Conservation (phyloP, 1,284 basidiomycete species). For the Cryptococcus sp. region DNA sequence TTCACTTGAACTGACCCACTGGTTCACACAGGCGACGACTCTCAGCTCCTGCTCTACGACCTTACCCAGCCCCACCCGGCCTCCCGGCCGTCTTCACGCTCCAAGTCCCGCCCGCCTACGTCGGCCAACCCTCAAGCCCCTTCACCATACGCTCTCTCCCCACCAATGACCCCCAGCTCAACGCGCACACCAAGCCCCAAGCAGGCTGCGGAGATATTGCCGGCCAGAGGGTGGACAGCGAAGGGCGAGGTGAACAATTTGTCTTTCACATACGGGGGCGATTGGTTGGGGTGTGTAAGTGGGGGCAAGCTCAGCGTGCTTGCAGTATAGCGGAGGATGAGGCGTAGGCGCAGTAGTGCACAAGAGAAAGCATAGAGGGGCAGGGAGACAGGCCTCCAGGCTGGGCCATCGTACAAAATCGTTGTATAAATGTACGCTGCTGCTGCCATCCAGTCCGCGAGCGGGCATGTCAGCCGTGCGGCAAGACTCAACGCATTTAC, state of each 20-base stretch:
- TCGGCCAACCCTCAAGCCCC: slow-evolving; percentile 29
- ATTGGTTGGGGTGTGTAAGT: slow-evolving; percentile 86
- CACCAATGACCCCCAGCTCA: slow-evolving; percentile 52
- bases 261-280: slow-evolving; percentile 67
- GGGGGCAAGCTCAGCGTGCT: slow-evolving; percentile 77
- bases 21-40: slow-evolving; percentile 69
- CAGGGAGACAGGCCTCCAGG: neutral
- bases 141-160: slow-evolving; percentile 28
- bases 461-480: neutral
- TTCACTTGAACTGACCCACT: neutral
- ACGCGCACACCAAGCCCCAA: slow-evolving; percentile 59
- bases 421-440: neutral
- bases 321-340: slow-evolving; percentile 58
- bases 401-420: neutral
- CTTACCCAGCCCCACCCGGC: slow-evolving; percentile 52
- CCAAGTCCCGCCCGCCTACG: slow-evolving; percentile 5
- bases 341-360: neutral
- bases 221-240: slow-evolving; percentile 80
- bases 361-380: neutral
- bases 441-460: neutral
- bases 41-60: slow-evolving; percentile 86
- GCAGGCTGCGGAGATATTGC: slow-evolving; percentile 56
- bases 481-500: neutral
- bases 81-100: slow-evolving; percentile 13
- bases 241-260: slow-evolving; percentile 77